Conservation (phyloP, 257 asterid species). For the Dorcoceras hygrometricum region DNA sequence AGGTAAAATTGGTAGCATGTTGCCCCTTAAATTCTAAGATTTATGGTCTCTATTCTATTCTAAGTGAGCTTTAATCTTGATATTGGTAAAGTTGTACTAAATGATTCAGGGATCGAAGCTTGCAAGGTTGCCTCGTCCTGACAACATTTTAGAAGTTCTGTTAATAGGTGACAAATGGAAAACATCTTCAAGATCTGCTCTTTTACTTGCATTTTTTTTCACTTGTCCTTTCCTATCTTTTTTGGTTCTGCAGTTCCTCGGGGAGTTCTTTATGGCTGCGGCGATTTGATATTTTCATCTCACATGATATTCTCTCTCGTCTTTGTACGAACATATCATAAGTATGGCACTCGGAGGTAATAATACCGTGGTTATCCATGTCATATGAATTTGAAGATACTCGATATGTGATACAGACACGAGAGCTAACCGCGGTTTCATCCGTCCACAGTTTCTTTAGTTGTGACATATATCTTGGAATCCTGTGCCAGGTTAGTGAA, state of each 20-base stretch:
- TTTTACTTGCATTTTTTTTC: conserved; percentile 8
- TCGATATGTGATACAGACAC: not conserved
- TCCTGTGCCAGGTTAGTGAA: not conserved
- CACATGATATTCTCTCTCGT: conserved; percentile 96
- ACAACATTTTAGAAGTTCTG: conserved; percentile 56
- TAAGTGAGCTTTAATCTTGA: conserved; percentile 1
- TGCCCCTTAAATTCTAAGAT: not conserved
- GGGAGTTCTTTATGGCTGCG: conserved; percentile 97
- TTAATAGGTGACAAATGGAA: conserved; percentile 47
- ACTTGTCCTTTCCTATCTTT: conserved; percentile 8
- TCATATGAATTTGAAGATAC: not conserved
- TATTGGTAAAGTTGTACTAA: conserved; percentile 19
- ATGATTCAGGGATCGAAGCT: conserved; percentile 82
- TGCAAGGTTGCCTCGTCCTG: conserved; percentile 82
- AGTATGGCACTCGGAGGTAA: conserved; percentile 73
- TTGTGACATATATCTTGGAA: not conserved
- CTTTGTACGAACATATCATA: conserved; percentile 84
- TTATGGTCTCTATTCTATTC: not conserved
- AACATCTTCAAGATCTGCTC: conserved; percentile 2
- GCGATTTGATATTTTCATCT: conserved; percentile 94
- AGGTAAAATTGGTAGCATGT: conserved; percentile 42
- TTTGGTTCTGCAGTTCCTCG: conserved; percentile 65
- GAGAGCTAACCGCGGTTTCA: not conserved
- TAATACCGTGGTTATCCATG: not conserved
- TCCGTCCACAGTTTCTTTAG: not conserved